Evolutionary conservation across 116 monocot species (phyloP).

Genomic region (Posidonia oceanica): DNA sequence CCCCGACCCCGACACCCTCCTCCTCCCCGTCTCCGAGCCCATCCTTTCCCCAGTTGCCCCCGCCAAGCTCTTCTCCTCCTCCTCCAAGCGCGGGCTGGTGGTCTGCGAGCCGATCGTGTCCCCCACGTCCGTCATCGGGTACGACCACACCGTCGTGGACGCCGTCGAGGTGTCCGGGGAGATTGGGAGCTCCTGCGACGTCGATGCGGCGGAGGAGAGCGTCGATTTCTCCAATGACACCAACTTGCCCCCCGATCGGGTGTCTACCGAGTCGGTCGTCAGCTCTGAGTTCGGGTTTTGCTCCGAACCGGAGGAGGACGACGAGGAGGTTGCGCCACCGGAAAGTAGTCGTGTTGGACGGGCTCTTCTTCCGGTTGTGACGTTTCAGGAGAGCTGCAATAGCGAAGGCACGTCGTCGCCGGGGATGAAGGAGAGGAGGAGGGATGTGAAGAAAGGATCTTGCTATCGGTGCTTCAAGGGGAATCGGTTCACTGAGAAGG

Average conservation of each 20-base stretch:
- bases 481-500: slow-evolving; percentile 68
- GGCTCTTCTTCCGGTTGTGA: slow-evolving; percentile 8
- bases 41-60: slow-evolving; percentile 15
- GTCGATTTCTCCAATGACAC: slow-evolving; percentile 12
- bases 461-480: slow-evolving; percentile 68
- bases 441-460: slow-evolving; percentile 30
- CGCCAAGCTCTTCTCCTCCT: neutral
- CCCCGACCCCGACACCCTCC: no score
- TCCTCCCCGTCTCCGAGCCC: slow-evolving; percentile 50
- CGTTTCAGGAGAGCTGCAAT: slow-evolving; percentile 15
- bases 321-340: neutral
- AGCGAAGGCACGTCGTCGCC: neutral
- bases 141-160: slow-evolving; percentile 22
- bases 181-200: slow-evolving; percentile 20
- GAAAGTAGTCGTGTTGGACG: neutral
- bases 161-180: slow-evolving; percentile 38
- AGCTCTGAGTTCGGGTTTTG: slow-evolving; percentile 36
- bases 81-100: neutral
- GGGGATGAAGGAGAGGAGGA: slow-evolving; percentile 4
- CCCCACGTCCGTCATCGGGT: slow-evolving; percentile 69
- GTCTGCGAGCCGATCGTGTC: slow-evolving; percentile 23
- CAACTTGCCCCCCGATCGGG: neutral
- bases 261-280: slow-evolving; percentile 27
- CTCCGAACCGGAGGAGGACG: slow-evolving; percentile 20
- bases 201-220: slow-evolving; percentile 13